Percentiles rank a stretch among this genome's conserved stretches.
Conservation (phyloP, 495 filamentous ascomycete species). For the Parachaetomium inaequale region DNA sequence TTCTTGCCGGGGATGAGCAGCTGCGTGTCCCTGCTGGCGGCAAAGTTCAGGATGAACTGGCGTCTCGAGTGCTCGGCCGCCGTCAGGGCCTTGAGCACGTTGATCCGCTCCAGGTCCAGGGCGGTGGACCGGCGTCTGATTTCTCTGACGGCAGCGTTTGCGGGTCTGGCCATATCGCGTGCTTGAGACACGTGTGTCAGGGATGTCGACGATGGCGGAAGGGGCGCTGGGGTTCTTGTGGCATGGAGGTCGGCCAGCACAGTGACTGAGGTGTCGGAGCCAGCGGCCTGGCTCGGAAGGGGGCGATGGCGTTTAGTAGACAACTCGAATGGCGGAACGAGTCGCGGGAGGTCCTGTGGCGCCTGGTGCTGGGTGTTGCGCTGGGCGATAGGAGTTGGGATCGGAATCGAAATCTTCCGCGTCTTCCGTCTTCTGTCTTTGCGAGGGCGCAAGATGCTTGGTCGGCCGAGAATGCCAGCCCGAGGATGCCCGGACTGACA, state of each 20-base stretch:
- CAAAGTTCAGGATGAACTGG: slow-evolving; percentile 35
- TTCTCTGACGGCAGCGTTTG: slow-evolving; percentile 32
- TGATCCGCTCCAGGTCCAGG: slow-evolving; percentile 28
- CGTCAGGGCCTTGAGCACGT: slow-evolving; percentile 31
- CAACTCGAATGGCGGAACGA: not conserved
- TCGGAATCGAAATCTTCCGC: not conserved
- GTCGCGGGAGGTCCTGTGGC: not conserved
- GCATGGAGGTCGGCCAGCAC: slow-evolving; percentile 19
- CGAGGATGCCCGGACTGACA: not conserved
- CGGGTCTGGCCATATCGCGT: slow-evolving; percentile 22
- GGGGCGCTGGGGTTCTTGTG: slow-evolving; percentile 11
- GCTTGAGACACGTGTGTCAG: slow-evolving; percentile 4
- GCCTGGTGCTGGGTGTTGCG: too few relatives aligned
- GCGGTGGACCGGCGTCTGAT: slow-evolving; percentile 23
- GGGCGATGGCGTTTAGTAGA: not conserved
- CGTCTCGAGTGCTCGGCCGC: slow-evolving; percentile 34
- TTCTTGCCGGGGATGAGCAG: slow-evolving; percentile 35
- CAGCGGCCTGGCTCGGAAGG: not conserved
- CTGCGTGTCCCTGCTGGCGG: slow-evolving; percentile 27
- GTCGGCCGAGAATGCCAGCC: not conserved
- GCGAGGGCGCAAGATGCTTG: not conserved
- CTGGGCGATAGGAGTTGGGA: not conserved
- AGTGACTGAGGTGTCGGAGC: not conserved
- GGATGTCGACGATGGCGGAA: slow-evolving; percentile 23
- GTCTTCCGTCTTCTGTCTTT: not conserved